Evolutionary conservation across 805 yeast species (phyloP).

Genomic region (Starmerella bombicola): DNA sequence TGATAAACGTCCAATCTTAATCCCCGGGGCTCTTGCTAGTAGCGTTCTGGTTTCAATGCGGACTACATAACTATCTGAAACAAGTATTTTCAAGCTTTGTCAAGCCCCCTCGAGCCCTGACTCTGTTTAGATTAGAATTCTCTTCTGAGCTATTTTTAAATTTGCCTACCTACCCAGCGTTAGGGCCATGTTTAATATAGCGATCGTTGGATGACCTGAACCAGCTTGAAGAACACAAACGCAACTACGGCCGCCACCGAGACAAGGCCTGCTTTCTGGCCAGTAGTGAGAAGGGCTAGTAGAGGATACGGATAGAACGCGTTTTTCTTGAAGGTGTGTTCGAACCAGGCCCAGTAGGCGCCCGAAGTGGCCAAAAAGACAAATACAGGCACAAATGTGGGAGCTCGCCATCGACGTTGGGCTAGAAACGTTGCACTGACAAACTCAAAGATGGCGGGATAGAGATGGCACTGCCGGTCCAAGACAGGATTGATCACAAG

Average conservation of each 20-base stretch:
- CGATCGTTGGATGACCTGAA: constrained; percentile 20
- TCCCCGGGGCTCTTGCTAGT: constrained; percentile 23
- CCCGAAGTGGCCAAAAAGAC: constrained; percentile 19
- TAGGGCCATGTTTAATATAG: too few relatives aligned
- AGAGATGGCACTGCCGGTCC: constrained; percentile 26
- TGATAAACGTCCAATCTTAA: constrained; percentile 23
- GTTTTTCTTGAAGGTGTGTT: constrained; percentile 23
- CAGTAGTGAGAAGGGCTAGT: constrained; percentile 20
- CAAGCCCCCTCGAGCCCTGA: too few relatives aligned
- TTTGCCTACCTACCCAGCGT: too few relatives aligned
- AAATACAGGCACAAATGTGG: constrained; percentile 16
- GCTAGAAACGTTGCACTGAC: constrained; percentile 24
- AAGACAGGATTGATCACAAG: constrained; percentile 21
- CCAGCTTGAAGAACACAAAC: constrained; percentile 15
- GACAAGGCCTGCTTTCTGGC: constrained; percentile 21
- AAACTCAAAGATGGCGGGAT: constrained; percentile 25
- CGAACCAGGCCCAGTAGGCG: constrained; percentile 30
- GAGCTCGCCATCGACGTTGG: constrained; percentile 22
- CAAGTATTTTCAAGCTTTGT: too few relatives aligned
- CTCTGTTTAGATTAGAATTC: too few relatives aligned
- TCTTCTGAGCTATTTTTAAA: too few relatives aligned
- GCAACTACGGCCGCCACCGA: constrained; percentile 19
- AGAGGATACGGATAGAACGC: constrained; percentile 30
- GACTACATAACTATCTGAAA: constrained; percentile 17
- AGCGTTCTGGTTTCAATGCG: constrained; percentile 24